Base-by-base conservation (phyloP, 2,329 filamentous ascomycete species). In the Claviceps capensis region DNA sequence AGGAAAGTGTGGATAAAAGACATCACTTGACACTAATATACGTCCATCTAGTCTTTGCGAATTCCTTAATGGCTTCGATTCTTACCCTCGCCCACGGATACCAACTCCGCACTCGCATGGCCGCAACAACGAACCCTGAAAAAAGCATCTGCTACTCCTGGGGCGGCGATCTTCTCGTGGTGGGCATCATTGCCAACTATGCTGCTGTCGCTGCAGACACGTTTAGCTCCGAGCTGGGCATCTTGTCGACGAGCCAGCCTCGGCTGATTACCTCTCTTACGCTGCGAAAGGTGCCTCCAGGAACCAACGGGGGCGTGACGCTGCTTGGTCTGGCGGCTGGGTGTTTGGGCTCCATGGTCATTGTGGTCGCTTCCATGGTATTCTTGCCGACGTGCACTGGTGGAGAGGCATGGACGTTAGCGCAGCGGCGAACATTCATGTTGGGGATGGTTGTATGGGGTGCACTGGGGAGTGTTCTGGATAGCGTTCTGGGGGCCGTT, bases 281-380 rank as follows among this genome's bases (percentile, higher is more conserved):
- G 4, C 76, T 93, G 61, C 83, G 86, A 54, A 77, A 80, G 57
- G 93, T 97, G 0, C 90, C 93, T 0, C 84, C 80, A 1, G 93
- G 93, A 48, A 97, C 93, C 43, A 98, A 98, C 63, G 93, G 93
- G 36, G 93, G 91, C 16, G 87, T 98, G 8, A 94, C 88, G 0
- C 59, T 81, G 0, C 72, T 79, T 46, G 93, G 93, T 0, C 71
- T 95, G 0, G 69, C 73, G 0, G 87, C 88, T 2, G 90, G 89
- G 1, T 65, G 86, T 19, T 64, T 86, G 1, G 90, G 90, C 3
- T 83, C 87, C 9, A 77, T 85, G 52, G 74, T 91, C 47, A 81
- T 90, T 5, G 73, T 85, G 23, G 80, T 81, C 0, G 60, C 77
- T 0, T 78, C 88, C 2, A 73, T 83, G 46, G 56, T 85, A 8